Percentiles rank a stretch among this genome's conserved stretches.
Evolutionary conservation across 805 yeast species (phyloP).

Genomic region (Yamadazyma olivae): DNA sequence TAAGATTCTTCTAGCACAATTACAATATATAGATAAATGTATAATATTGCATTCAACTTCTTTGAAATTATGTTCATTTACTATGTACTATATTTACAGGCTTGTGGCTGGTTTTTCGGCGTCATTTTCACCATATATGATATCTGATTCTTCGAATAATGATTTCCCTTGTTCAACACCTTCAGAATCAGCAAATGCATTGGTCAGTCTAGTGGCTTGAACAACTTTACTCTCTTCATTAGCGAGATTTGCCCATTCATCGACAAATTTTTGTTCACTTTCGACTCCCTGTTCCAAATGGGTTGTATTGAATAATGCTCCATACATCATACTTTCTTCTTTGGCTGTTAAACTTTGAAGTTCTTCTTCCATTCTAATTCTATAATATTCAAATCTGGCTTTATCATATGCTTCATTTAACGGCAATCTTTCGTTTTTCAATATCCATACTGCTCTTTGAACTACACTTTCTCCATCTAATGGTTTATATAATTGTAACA

Average conservation of each 20-base stretch:
- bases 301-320: slow-evolving; percentile 66
- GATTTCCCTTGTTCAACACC: slow-evolving; percentile 16
- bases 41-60: too few relatives aligned
- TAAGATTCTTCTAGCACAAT: too few relatives aligned
- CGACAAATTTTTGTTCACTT: slow-evolving; percentile 68
- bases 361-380: slow-evolving; percentile 80
- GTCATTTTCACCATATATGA: too few relatives aligned
- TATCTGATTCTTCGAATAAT: slow-evolving; percentile 14
- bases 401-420: slow-evolving; percentile 73
- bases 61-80: too few relatives aligned
- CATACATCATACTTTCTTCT: slow-evolving; percentile 86
- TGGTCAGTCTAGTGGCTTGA: slow-evolving; percentile 37
- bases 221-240: slow-evolving; percentile 55
- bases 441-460: slow-evolving; percentile 41
- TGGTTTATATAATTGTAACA: slow-evolving; percentile 69
- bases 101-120: too few relatives aligned
- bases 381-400: slow-evolving; percentile 86
- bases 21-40: too few relatives aligned
- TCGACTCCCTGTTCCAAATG: slow-evolving; percentile 65
- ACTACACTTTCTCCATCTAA: slow-evolving; percentile 78
- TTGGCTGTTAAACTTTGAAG: slow-evolving; percentile 65
- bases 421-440: slow-evolving; percentile 21
- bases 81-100: too few relatives aligned
- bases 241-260: slow-evolving; percentile 73
- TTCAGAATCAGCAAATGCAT: slow-evolving; percentile 15